Conservation (phyloP, 2,329 filamentous ascomycete species). For the Dactylellina parvicollis region DNA sequence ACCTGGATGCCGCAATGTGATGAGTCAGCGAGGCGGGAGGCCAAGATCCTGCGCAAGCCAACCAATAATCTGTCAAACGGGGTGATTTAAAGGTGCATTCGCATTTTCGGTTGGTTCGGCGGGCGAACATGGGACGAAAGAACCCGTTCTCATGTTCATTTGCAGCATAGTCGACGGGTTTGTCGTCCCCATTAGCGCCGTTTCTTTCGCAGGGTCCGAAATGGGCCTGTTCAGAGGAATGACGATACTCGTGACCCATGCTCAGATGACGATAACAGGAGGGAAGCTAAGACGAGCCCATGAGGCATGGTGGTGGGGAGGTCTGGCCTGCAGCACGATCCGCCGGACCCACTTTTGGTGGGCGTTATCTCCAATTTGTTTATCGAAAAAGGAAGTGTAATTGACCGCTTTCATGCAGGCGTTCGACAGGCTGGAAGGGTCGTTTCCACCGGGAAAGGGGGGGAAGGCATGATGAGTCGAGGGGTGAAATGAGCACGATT, state of each 20-base stretch:
- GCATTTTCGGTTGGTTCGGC: neutral
- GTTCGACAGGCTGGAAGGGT: slow-evolving; percentile 9
- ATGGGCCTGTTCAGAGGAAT: slow-evolving; percentile 13
- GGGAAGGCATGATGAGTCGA: slow-evolving; percentile 11
- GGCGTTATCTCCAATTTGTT: slow-evolving; percentile 30
- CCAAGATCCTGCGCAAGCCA: slow-evolving; percentile 21
- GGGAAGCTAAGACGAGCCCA: slow-evolving; percentile 12
- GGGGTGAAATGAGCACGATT: too few relatives aligned
- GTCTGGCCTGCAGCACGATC: slow-evolving; percentile 29
- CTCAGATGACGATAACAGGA: slow-evolving; percentile 52
- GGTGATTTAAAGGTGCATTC: neutral
- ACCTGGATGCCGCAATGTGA: neutral
- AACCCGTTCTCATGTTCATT: neutral
- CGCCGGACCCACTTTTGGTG: slow-evolving; percentile 41
- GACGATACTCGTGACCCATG: slow-evolving; percentile 52
- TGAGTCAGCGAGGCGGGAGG: slow-evolving; percentile 28
- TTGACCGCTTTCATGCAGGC: slow-evolving; percentile 34
- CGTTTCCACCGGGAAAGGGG: slow-evolving; percentile 6
- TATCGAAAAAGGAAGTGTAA: slow-evolving; percentile 42
- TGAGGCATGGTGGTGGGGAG: slow-evolving; percentile 7
- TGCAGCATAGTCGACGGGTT: neutral
- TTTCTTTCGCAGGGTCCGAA: slow-evolving; percentile 36
- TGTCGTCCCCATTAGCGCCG: slow-evolving; percentile 26
- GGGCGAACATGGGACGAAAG: slow-evolving; percentile 42
- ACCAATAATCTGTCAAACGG: neutral